Evolutionary conservation across 2,329 filamentous ascomycete species (phyloP).

Genomic region (Knufia petricola): DNA sequence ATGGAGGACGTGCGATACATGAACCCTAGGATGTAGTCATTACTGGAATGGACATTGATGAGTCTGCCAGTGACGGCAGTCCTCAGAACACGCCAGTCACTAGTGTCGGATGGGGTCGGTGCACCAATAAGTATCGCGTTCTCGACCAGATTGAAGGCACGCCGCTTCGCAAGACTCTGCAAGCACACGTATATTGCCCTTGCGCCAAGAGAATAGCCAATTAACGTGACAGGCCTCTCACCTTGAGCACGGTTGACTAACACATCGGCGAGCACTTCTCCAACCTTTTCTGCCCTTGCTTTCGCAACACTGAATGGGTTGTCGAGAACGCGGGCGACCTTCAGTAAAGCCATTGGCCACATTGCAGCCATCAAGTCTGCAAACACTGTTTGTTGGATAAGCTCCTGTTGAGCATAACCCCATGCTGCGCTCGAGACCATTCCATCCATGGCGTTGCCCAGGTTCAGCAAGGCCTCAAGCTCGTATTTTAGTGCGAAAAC

Average conservation of each 20-base stretch:
- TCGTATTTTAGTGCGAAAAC: slow-evolving; percentile 81
- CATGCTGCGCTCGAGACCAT: slow-evolving; percentile 76
- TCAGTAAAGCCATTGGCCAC: slow-evolving; percentile 59
- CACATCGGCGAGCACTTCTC: slow-evolving; percentile 68
- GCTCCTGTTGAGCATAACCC: slow-evolving; percentile 62
- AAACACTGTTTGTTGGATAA: slow-evolving; percentile 63
- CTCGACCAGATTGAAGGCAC: slow-evolving; percentile 75
- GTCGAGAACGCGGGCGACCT: slow-evolving; percentile 60
- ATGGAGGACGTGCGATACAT: slow-evolving; percentile 77
- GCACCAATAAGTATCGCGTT: slow-evolving; percentile 74
- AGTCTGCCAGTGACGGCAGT: slow-evolving; percentile 70
- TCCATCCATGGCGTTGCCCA: slow-evolving; percentile 68
- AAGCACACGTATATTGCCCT: slow-evolving; percentile 76
- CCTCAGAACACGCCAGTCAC: slow-evolving; percentile 67
- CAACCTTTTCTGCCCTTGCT: slow-evolving; percentile 69
- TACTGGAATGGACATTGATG: slow-evolving; percentile 79
- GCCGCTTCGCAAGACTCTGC: slow-evolving; percentile 62
- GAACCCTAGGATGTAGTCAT: slow-evolving; percentile 80
- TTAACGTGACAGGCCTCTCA: slow-evolving; percentile 66
- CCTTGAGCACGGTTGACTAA: slow-evolving; percentile 74
- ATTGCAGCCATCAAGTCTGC: slow-evolving; percentile 58
- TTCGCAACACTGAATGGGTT: slow-evolving; percentile 74
- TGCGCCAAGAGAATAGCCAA: slow-evolving; percentile 75
- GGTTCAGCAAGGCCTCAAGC: slow-evolving; percentile 61
- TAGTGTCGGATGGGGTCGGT: slow-evolving; percentile 61